Evolutionary conservation across 1,139 yeast genomes (phyloP), one percentile per base, ranked within the genome.

Genomic region (Hyphopichia burtonii): DNA sequence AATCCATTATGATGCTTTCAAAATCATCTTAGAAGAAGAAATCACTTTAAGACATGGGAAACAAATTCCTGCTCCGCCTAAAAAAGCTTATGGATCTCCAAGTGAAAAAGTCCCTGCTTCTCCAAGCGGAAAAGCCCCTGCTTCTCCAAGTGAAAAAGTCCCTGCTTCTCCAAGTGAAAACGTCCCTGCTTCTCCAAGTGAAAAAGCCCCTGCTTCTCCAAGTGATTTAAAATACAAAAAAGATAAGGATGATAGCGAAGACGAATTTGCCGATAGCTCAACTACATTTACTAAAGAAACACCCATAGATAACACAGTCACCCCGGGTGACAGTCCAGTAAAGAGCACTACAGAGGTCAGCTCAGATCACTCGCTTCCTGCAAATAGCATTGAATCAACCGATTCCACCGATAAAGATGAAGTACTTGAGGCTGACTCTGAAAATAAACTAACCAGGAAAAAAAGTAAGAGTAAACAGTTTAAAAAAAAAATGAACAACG

Each of bases 401-500:
- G n/a, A n/a, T n/a, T n/a, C n/a, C n/a, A n/a, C n/a, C n/a, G n/a
- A n/a, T n/a, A n/a, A n/a, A n/a, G 34, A 34, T 25, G 33, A 31
- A 31, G 33, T 4, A 5, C 4, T 10, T 8, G 33, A 31, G 15
- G 8, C 10, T 14, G 16, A 32, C 3, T 10, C 22, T 17, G 36
- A 23, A 25, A n/a, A n/a, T 15, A 39, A 40, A 14, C 41, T 56
- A 18, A 42, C 47, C 10, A 43, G 65, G 33, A 56, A 56, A 28
- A 57, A 58, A 20, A 59, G 66, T 31, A 59, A 49, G 41, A 56
- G 64, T 19, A 61, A 61, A 39, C 56, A 59, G 40, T 63, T 63
- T 43, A 52, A 57, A 39, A 49, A 54, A 36, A 64, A 66, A 41
- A 54, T 71, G 40, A 59, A 66, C 45, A 59, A 49, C 34, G 73